Evolutionary conservation across 495 filamentous ascomycete genomes (phyloP).

Genomic region (Annulohypoxylon bovei): DNA sequence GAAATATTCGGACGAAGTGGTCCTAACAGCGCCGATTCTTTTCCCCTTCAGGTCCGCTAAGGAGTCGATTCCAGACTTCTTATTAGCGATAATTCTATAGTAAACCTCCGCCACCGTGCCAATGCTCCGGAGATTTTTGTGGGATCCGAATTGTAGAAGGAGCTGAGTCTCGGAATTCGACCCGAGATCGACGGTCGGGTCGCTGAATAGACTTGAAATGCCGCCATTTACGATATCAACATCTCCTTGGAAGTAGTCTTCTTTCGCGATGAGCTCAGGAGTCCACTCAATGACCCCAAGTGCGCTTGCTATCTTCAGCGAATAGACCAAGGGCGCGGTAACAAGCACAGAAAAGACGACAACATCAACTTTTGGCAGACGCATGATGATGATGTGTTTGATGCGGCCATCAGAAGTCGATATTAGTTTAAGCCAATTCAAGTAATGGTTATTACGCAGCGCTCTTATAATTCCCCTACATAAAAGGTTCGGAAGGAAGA

Average conservation of each 20-base stretch:
- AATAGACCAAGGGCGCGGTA: background rate
- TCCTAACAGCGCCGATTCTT: conserved; percentile 51
- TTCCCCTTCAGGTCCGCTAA: conserved; percentile 56
- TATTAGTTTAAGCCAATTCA: background rate
- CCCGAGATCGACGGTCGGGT: conserved; percentile 41
- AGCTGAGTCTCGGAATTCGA: conserved; percentile 60
- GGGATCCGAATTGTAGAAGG: conserved; percentile 49
- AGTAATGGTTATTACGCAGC: background rate
- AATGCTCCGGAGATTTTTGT: conserved; percentile 55
- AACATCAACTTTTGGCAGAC: background rate
- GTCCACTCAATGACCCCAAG: conserved; percentile 48
- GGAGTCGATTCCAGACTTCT: conserved; percentile 42
- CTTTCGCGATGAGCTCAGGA: conserved; percentile 44
- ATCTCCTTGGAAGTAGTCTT: conserved; percentile 46
- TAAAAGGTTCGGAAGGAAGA: background rate
- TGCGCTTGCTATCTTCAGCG: conserved; percentile 45
- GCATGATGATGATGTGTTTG: background rate
- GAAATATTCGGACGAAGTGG: conserved; percentile 54
- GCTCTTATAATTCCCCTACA: background rate
- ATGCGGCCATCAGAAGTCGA: background rate
- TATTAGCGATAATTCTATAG: conserved; percentile 59
- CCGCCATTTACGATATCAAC: conserved; percentile 44
- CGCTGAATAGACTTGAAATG: conserved; percentile 46
- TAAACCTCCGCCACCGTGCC: conserved; percentile 53
- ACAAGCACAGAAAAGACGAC: background rate